These are phyloP conservation scores for Castanea crenata DNA, from an alignment of 306 rosid species.

Conservation along the genomic window DNA sequence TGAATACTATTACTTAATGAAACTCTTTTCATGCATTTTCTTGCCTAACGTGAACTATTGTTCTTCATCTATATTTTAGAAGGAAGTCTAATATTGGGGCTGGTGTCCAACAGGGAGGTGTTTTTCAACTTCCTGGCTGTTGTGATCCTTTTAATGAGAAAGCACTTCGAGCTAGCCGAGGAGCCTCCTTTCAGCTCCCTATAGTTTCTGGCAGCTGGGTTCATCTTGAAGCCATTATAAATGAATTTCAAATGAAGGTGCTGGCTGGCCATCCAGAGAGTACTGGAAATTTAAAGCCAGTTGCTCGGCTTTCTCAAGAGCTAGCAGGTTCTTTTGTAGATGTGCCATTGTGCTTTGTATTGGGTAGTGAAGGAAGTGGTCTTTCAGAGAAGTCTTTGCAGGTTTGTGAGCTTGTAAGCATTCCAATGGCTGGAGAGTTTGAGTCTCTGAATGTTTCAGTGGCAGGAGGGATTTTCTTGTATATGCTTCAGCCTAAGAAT, in stretches of 20 bases:
- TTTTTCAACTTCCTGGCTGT: conserved; percentile 87
- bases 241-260: conserved; percentile 58
- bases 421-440: conserved; percentile 83
- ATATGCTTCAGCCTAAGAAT: conserved; percentile 55
- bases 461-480: conserved; percentile 96
- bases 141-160: conserved; percentile 93
- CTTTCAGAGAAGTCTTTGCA: conserved; percentile 57
- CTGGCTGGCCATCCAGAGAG: conserved; percentile 78
- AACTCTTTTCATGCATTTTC: background rate
- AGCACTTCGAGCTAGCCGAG: conserved; percentile 95
- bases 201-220: conserved; percentile 73
- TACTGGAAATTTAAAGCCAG: conserved; percentile 41
- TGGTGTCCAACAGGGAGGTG: conserved; percentile 59
- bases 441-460: conserved; percentile 97
- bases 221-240: conserved; percentile 53
- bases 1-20: background rate
- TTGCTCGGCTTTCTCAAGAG: conserved; percentile 44
- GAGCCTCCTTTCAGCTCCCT: conserved; percentile 91
- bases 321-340: conserved; percentile 50
- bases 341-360: conserved; percentile 65
- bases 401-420: conserved; percentile 81
- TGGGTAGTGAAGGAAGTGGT: conserved; percentile 94
- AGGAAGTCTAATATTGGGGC: background rate
- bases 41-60: background rate
- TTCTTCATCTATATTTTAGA: background rate